Evolutionary conservation across 1,284 basidiomycete species (phyloP).

Genomic region (Apiotrichum gracile): DNA sequence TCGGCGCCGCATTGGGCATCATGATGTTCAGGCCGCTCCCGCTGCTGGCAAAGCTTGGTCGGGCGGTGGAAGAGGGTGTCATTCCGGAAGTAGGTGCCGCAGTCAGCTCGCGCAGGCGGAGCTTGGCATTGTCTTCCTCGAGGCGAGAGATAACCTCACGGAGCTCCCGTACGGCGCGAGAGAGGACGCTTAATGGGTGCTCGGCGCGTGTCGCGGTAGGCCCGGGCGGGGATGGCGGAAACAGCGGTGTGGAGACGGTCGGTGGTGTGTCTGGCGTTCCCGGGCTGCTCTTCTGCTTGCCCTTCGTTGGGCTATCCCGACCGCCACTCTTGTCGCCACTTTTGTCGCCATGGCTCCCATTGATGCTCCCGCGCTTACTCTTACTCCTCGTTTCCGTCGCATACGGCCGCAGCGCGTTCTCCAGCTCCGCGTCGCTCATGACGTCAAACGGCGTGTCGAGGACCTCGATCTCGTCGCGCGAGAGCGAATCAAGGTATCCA

Average conservation of each 20-base stretch:
- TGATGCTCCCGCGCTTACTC: neutral
- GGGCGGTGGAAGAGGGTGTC: too few species aligned
- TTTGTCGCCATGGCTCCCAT: neutral
- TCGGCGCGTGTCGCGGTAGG: constrained; percentile 5
- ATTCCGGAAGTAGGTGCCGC: too few species aligned
- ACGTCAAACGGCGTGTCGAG: constrained; percentile 36
- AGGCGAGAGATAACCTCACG: constrained; percentile 27
- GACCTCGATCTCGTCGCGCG: constrained; percentile 29
- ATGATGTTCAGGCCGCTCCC: neutral
- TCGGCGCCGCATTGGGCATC: neutral
- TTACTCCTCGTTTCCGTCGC: neutral
- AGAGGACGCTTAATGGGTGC: constrained; percentile 33
- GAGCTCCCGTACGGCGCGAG: constrained; percentile 34
- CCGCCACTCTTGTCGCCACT: neutral
- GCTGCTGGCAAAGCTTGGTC: neutral
- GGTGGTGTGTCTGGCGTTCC: neutral
- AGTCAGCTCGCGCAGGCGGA: too few species aligned
- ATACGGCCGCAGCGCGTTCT: constrained; percentile 13
- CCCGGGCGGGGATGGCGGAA: constrained; percentile 38
- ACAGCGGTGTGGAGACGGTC: constrained; percentile 21
- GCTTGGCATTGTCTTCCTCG: constrained; percentile 31
- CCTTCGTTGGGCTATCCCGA: neutral
- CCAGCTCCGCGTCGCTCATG: constrained; percentile 33
- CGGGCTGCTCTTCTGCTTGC: neutral
- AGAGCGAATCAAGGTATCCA: constrained; percentile 24